Evolutionary conservation across 2,329 filamentous ascomycete genomes (phyloP).

Genomic region (Hypoxylon sp.): DNA sequence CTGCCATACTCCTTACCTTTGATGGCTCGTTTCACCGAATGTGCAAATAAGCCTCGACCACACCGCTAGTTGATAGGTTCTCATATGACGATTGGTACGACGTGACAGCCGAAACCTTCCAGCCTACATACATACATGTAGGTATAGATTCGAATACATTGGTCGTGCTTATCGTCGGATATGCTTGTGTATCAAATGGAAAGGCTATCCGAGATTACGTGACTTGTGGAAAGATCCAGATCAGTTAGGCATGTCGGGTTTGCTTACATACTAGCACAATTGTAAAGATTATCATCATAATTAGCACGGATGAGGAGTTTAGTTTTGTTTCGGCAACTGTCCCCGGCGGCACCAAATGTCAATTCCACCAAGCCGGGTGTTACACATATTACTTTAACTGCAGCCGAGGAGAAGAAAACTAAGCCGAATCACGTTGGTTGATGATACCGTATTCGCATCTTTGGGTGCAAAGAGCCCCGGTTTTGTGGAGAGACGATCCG

Average conservation of each 20-base stretch:
- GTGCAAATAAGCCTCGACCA: constrained; percentile 9
- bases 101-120: constrained; percentile 4
- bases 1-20: constrained; percentile 10
- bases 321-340: constrained; percentile 24
- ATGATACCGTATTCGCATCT: constrained; percentile 39
- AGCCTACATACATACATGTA: too few species aligned
- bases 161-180: constrained; percentile 20
- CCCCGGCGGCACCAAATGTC: constrained; percentile 16
- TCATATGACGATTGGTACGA: constrained; percentile 9
- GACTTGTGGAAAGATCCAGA: constrained; percentile 13
- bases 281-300: constrained; percentile 4
- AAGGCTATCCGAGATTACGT: constrained; percentile 26
- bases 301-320: constrained; percentile 15
- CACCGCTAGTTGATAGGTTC: constrained; percentile 7
- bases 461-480: constrained; percentile 24
- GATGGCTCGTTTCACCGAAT: constrained; percentile 13
- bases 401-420: constrained; percentile 39
- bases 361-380: constrained; percentile 29
- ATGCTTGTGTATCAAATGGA: not conserved
- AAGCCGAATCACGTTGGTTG: constrained; percentile 24
- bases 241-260: not conserved
- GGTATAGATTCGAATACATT: constrained; percentile 6
- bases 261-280: constrained; percentile 7
- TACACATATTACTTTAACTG: constrained; percentile 20
- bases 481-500: constrained; percentile 40